Evolutionary conservation across 2,329 filamentous ascomycete species (phyloP).

Genomic region (Juglanconis sp.): DNA sequence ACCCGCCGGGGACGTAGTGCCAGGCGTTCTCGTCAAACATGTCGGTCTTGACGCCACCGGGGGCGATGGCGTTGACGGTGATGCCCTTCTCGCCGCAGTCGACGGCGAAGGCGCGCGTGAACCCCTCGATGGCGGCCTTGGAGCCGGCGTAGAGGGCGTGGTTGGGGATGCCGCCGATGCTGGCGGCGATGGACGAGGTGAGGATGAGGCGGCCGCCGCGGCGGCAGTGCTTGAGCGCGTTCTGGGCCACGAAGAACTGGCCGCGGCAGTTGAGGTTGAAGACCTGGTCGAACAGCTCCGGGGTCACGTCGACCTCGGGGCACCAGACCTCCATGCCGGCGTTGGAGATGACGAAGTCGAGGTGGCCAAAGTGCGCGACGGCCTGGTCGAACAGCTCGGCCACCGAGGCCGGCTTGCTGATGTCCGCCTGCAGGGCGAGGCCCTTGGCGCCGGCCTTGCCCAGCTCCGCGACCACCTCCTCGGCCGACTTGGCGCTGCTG

Average conservation of each 20-base stretch:
- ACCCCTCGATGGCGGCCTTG: slow-evolving; percentile 71
- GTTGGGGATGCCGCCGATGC: slow-evolving; percentile 64
- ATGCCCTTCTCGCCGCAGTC: slow-evolving; percentile 67
- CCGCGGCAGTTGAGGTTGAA: slow-evolving; percentile 69
- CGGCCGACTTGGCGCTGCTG: slow-evolving; percentile 51
- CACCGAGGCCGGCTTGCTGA: slow-evolving; percentile 58
- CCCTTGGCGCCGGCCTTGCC: slow-evolving; percentile 54
- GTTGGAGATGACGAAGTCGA: slow-evolving; percentile 73
- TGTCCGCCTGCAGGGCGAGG: slow-evolving; percentile 62
- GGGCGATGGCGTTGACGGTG: slow-evolving; percentile 71
- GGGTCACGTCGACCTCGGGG: slow-evolving; percentile 64
- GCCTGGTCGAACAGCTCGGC: slow-evolving; percentile 63
- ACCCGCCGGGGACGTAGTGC: slow-evolving; percentile 60
- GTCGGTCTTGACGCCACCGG: slow-evolving; percentile 71
- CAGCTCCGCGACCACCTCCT: slow-evolving; percentile 54
- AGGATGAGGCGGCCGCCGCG: slow-evolving; percentile 69
- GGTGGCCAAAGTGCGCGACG: slow-evolving; percentile 61
- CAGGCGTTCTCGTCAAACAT: slow-evolving; percentile 72
- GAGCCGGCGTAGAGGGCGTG: slow-evolving; percentile 69
- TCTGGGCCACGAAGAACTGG: slow-evolving; percentile 76
- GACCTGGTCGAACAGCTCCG: slow-evolving; percentile 69
- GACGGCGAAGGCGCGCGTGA: slow-evolving; percentile 68
- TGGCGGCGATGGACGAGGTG: slow-evolving; percentile 67
- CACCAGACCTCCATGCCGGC: slow-evolving; percentile 70
- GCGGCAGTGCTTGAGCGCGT: slow-evolving; percentile 68